Percentiles rank a stretch among this genome's conserved stretches.
Evolutionary conservation across 1,284 basidiomycete species (phyloP).

Genomic region (Ganoderma boninense): DNA sequence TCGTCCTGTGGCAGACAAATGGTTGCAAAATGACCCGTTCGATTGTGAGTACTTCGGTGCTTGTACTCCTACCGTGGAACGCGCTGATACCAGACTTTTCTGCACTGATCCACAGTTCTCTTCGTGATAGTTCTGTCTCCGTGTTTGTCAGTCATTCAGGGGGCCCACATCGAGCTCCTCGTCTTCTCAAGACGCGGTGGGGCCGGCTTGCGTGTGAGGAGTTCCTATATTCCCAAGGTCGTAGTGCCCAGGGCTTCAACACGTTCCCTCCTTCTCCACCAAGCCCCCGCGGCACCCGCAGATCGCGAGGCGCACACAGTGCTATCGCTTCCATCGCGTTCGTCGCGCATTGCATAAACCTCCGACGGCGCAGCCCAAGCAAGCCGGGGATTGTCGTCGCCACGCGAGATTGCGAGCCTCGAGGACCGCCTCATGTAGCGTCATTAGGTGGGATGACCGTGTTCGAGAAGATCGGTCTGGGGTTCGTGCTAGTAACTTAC

Average conservation of each 20-base stretch:
- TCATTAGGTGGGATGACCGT: not conserved
- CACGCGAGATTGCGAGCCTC: conserved; percentile 7
- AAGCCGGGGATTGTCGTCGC: not conserved
- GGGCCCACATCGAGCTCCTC: not conserved
- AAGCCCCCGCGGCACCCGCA: not conserved
- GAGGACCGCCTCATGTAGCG: not conserved
- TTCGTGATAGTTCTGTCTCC: not conserved
- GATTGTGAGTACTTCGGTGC: not conserved
- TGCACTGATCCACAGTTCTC: not conserved
- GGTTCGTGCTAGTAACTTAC: not conserved
- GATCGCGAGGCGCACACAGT: not conserved
- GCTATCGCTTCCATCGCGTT: not conserved
- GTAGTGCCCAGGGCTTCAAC: not conserved
- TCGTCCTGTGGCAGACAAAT: not conserved
- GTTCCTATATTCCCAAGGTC: not conserved
- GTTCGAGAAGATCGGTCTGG: not conserved
- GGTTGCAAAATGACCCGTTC: not conserved
- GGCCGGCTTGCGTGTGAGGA: not conserved
- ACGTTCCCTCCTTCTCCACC: not conserved
- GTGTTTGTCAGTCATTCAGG: not conserved
- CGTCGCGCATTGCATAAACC: conserved; percentile 3
- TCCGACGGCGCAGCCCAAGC: not conserved
- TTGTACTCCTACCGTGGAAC: not conserved
- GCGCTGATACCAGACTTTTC: not conserved
- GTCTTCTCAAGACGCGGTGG: not conserved